Evolutionary conservation across 805 yeast genomes (phyloP).

Genomic region (Pichia membranifaciens): DNA sequence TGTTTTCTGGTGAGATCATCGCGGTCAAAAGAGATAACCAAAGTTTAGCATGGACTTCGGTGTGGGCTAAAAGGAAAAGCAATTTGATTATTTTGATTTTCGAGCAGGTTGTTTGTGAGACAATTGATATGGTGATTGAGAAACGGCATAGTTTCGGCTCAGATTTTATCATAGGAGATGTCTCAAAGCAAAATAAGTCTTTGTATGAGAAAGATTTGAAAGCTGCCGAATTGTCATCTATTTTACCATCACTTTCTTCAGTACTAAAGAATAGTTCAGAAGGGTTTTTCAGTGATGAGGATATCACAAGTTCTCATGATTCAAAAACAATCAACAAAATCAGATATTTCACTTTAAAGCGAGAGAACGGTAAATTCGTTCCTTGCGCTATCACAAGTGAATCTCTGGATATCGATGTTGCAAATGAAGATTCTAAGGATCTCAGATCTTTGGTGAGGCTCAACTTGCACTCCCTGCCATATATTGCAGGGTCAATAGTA

Average conservation of each 20-base stretch:
- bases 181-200: conserved; percentile 14
- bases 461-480: conserved; percentile 72
- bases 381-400: conserved; percentile 74
- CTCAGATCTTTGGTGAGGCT: conserved; percentile 38
- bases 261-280: conserved; percentile 12
- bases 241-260: conserved; percentile 22
- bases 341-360: conserved; percentile 57
- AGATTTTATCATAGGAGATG: conserved; percentile 10
- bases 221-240: conserved; percentile 9
- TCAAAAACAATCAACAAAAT: conserved; percentile 45
- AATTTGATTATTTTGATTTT: conserved; percentile 73
- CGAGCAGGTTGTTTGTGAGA: conserved; percentile 74
- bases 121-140: conserved; percentile 51
- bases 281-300: conserved; percentile 2
- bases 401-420: conserved; percentile 42
- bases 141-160: conserved; percentile 26
- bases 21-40: conserved; percentile 69
- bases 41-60: conserved; percentile 72
- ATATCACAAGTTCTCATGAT: conserved; percentile 21
- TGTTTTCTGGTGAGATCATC: conserved; percentile 78
- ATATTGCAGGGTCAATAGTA: conserved; percentile 81
- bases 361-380: conserved; percentile 36
- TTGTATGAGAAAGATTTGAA: conserved; percentile 19
- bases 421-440: conserved; percentile 14
- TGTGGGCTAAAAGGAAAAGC: conserved; percentile 82